Evolutionary conservation across 164 flowering plant genomes (phyloP), one percentile per base, ranked within the genome.

Genomic region (Euptelea pleiosperma): DNA sequence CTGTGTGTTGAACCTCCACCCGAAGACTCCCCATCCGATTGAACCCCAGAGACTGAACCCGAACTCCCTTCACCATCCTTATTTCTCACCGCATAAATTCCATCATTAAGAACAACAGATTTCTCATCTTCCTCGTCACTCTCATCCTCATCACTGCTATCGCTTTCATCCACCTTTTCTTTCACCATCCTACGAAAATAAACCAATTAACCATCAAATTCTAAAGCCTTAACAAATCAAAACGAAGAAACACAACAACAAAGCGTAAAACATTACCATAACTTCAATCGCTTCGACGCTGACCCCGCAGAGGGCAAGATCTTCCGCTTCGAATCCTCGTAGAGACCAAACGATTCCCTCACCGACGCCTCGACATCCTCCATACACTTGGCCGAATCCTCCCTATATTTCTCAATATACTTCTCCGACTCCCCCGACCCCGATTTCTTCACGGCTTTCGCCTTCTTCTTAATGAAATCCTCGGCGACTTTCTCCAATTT

Each of bases 401-500:
- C 78, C 72, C 88, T 74, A 43, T 87, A 87, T 74, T 79, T 81
- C 46, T 66, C 76, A 52, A 90, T 85, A 67, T 90, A 87, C 79
- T 81, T 83, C 69, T 75, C 77, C 10, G 83, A 49, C 1, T 72
- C 68, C 26, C 72, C 14, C 40, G 72, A 7, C 69, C 80, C 57
- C 62, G 78, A 4, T 29, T 64, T 42, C 76, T 68, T 74, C 39
- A 46, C 77, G 10, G 63, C 77, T 53, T 79, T 81, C 64, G 75
- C 77, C 67, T 76, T 74, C 84, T 93, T 86, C 80, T 83, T 90
- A 29, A 90, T 37, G 50, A 75, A 93, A 16, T 90, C 90, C 78
- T 93, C 92, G 1, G 99, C 97, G n/a, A 82, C 31, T 65, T 73
- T 86, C 87, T 93, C 97, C 69, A 93, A 57, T 57, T 65, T 76